phyloP scores from a whole-genome alignment of 164 flowering plant species.

The Pachysandra terminalis region DNA sequence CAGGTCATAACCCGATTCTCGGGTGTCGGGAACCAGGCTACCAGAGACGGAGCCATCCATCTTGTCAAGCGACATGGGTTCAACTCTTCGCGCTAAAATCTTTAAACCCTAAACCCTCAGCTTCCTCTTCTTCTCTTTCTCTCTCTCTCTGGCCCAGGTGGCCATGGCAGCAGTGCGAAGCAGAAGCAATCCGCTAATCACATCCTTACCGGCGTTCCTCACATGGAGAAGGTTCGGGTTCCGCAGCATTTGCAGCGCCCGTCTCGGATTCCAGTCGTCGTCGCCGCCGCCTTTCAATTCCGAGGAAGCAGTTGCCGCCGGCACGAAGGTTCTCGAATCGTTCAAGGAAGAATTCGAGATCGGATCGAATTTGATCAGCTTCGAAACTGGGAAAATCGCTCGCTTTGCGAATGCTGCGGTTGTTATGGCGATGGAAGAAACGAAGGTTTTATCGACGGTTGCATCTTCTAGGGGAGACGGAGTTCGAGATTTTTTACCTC shows the following conservation, averaged over 20 bases:
- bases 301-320: conserved; percentile 21
- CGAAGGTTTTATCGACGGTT: conserved; percentile 80
- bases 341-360: conserved; percentile 81
- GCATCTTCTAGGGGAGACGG: conserved; percentile 60
- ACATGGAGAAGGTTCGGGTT: conserved; percentile 42
- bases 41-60: too few relatives aligned
- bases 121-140: not conserved
- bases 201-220: conserved; percentile 35
- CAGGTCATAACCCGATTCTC: too few relatives aligned
- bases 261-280: conserved; percentile 26
- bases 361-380: conserved; percentile 54
- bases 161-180: conserved; percentile 18
- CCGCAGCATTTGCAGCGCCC: conserved; percentile 51
- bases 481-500: conserved; percentile 71
- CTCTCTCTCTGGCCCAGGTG: too few relatives aligned
- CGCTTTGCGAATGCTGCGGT: conserved; percentile 91
- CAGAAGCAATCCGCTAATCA: conserved; percentile 42
- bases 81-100: not conserved
- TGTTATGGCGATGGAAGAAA: conserved; percentile 79
- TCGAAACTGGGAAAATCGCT: conserved; percentile 88
- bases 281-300: conserved; percentile 16
- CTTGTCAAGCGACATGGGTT: too few relatives aligned
- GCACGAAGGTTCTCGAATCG: conserved; percentile 56
- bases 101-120: not conserved
- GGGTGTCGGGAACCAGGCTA: too few relatives aligned